Base-by-base conservation (phyloP, 2,329 filamentous ascomycete genomes). In the Rutstroemia sp. region DNA sequence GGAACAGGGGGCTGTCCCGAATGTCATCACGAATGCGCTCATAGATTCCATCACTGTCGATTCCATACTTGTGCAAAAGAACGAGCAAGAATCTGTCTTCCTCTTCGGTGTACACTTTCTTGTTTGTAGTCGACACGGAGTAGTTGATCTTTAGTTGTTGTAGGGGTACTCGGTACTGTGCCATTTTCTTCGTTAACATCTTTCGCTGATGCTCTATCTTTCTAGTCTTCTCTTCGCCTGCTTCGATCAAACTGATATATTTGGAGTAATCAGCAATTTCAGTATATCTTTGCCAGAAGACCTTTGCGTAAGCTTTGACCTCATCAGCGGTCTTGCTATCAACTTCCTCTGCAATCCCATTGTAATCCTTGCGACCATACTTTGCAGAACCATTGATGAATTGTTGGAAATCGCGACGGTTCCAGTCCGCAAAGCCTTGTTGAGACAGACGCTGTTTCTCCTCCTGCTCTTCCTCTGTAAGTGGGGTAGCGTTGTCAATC, bases 101-200 rank as follows among this genome's bases (percentile, higher is more conserved):
- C 69, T 99, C 94, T 70, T 99, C 95, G 0, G 92, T 97, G 71
- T 99, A 99, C 1, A 99, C 92, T 76, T 99, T 99, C 77, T 99
- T 99, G 81, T 99, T 99, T 9, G 95, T 99, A 2, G 94, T 99
- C 6, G 91, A 96, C 27, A 99, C 94, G 0, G 92, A 96, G 73
- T 99, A 99, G 75, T 96, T 97, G 76, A 99, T 91, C 78, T 96
- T 96, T 67, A 99, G 84, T 73, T 99, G 94, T 72, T 99, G 94
- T 16, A 99, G 80, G 23, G 94, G 95, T 50, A 97, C 92, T n/a
- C 94, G 88, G 70, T 96, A 97, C 77, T 94, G 89, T 65, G 86
- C 82, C 81, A 99, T 88, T 81, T 99, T 99, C 81, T 92, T 95
- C 61, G 87, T 84, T 55, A 99, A 80, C 76, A 97, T 87, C 73